Base-by-base conservation (phyloP, 306 rosid genomes). In the Acacia confusa region DNA sequence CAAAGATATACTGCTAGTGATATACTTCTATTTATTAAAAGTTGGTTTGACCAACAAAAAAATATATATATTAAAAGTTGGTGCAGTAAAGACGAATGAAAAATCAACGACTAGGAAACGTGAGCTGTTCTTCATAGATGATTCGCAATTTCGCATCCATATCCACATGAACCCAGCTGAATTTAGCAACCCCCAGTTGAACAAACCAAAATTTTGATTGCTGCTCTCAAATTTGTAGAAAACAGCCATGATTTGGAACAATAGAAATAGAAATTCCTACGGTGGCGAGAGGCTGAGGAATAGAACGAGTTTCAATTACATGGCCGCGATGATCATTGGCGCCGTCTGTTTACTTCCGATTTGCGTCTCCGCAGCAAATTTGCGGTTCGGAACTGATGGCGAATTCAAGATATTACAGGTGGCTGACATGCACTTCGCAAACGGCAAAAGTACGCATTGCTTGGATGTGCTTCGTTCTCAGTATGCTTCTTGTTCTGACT, bases 381-480 rank as follows among this genome's bases (percentile, higher is more conserved):
- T 95, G 64, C 77, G 89, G 57, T 93, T 95, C 78, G 88, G 67
- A 9, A 24, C 78, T 38, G 78, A 82, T 82, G 99, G 99, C 43
- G 87, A 81, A 88, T 95, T 95, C 72, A 95, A 92, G 94, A 92
- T 95, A 65, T 85, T 95, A 69, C 99, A 95, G 79, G 97, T 95
- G 65, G 99, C 98, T 65, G 99, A 95, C 36, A 95, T 95, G 99
- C 99, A 95, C 88, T 95, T 77, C 50, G 98, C 84, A 40, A 27
- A 93, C 74, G 99, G 99, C 13, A 87, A 83, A 60, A 38, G 77
- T 4, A 93, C 98, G 67, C 87, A 75, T n/a, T 95, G 98, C 43
- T n/a, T 45, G 81, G 60, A 93, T 70, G 96, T 95, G 50, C 89
- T 92, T 11, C 90, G 87, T 70, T 34, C 75, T 0, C 97, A 92